Conservation (phyloP, 768 basidiomycete genomes). For the Leccinum aurantiacum region DNA sequence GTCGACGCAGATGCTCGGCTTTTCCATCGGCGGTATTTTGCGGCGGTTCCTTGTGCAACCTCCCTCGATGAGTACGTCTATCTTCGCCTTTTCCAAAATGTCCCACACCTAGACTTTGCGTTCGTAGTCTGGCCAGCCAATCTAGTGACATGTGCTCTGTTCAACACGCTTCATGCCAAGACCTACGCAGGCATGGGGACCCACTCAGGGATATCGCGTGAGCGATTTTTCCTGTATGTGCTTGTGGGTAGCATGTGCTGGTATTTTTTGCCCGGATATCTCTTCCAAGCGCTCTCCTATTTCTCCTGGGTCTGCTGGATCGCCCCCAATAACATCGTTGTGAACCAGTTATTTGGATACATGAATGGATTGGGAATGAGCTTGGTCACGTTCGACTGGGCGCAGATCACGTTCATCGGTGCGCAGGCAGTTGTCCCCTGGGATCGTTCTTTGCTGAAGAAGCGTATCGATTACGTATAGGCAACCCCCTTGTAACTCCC, state of each 20-base stretch:
- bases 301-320: constrained; percentile 70
- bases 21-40: constrained; percentile 56
- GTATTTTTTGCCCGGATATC: constrained; percentile 72
- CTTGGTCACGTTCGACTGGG: constrained; percentile 80
- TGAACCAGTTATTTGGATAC: constrained; percentile 79
- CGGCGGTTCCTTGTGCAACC: constrained; percentile 66
- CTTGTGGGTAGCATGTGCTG: constrained; percentile 36
- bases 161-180: constrained; percentile 72
- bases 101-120: constrained; percentile 28
- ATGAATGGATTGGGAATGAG: constrained; percentile 60
- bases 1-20: constrained; percentile 72
- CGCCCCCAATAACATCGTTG: constrained; percentile 60
- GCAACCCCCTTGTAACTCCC: constrained; percentile 66
- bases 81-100: background rate
- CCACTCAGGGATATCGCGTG: constrained; percentile 50
- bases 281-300: constrained; percentile 64
- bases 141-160: constrained; percentile 66
- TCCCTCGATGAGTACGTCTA: constrained; percentile 56
- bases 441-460: background rate
- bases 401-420: constrained; percentile 50
- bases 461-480: constrained; percentile 5
- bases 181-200: constrained; percentile 42
- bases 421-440: background rate
- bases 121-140: constrained; percentile 71
- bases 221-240: constrained; percentile 49